phyloP scores from a whole-genome alignment of 1,284 basidiomycete species.

The Exobasidium rhododendri region DNA sequence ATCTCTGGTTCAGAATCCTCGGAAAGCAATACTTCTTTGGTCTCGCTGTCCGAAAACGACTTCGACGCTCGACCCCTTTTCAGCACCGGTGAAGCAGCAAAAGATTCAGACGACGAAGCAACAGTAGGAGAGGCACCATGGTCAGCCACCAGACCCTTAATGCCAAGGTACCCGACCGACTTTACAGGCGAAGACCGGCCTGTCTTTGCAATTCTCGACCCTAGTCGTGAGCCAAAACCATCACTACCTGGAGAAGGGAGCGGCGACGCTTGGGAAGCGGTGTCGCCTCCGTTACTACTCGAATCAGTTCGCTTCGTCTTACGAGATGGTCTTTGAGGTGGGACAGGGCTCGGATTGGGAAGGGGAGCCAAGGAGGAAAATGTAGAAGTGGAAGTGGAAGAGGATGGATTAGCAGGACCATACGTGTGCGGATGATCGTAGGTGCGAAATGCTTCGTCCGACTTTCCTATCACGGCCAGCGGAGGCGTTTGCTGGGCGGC shows the following conservation, averaged over 20 bases:
- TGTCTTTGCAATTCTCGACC: background rate
- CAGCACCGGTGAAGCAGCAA: too few species aligned
- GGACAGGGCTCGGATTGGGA: conserved; percentile 5
- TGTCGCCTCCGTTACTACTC: background rate
- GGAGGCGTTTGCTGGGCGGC: background rate
- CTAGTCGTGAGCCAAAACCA: background rate
- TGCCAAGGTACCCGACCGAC: too few species aligned
- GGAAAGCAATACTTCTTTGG: background rate
- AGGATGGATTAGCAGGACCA: background rate
- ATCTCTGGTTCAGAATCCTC: conserved; percentile 2
- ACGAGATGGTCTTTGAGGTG: conserved; percentile 3
- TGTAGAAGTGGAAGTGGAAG: background rate
- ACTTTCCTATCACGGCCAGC: too few species aligned
- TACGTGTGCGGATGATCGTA: too few species aligned
- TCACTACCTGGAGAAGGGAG: background rate
- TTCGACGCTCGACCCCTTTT: background rate
- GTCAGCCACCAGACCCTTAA: too few species aligned
- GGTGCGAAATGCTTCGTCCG: too few species aligned
- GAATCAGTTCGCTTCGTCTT: background rate
- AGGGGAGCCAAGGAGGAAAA: conserved; percentile 8
- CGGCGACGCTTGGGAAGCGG: conserved; percentile 1
- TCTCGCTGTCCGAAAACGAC: background rate
- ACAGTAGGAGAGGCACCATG: too few species aligned
- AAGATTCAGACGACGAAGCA: too few species aligned
- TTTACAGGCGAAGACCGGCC: background rate